These are phyloP conservation scores for Leccinellum luteum DNA, from an alignment of 768 basidiomycete genomes.

Conservation along the genomic window DNA sequence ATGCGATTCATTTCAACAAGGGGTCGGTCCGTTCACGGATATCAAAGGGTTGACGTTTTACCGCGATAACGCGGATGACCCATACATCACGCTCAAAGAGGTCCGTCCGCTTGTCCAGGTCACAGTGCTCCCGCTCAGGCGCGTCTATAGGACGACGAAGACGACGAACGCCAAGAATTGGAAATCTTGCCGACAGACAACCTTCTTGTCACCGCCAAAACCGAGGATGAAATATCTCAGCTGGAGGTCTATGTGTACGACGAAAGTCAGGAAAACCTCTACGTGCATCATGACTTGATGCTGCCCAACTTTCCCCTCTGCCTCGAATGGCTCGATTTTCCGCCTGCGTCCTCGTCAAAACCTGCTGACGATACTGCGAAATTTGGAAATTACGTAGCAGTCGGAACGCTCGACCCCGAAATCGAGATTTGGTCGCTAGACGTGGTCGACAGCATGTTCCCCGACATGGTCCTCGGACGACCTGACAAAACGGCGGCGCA, in stretches of 20 bases:
- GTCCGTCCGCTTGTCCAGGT: slow-evolving; percentile 40
- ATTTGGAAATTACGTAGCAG: slow-evolving; percentile 90
- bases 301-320: slow-evolving; percentile 96
- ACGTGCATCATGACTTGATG: slow-evolving; percentile 97
- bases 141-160: slow-evolving; percentile 43
- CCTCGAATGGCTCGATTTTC: slow-evolving; percentile 98
- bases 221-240: slow-evolving; percentile 94
- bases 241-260: slow-evolving; percentile 97
- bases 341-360: slow-evolving; percentile 54
- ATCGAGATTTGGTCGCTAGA: slow-evolving; percentile 99
- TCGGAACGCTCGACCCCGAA: slow-evolving; percentile 95
- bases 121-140: neutral
- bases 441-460: slow-evolving; percentile 91
- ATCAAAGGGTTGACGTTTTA: slow-evolving; percentile 95
- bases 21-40: slow-evolving; percentile 82
- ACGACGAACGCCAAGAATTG: slow-evolving; percentile 84
- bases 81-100: slow-evolving; percentile 94
- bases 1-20: slow-evolving; percentile 32
- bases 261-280: slow-evolving; percentile 86
- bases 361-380: slow-evolving; percentile 30
- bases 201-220: slow-evolving; percentile 89
- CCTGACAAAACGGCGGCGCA: slow-evolving; percentile 82
- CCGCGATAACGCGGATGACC: slow-evolving; percentile 89
- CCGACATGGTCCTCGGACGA: slow-evolving; percentile 85
- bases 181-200: slow-evolving; percentile 91